Base-by-base conservation (phyloP, 306 rosid genomes). In the Fagus crenata region DNA sequence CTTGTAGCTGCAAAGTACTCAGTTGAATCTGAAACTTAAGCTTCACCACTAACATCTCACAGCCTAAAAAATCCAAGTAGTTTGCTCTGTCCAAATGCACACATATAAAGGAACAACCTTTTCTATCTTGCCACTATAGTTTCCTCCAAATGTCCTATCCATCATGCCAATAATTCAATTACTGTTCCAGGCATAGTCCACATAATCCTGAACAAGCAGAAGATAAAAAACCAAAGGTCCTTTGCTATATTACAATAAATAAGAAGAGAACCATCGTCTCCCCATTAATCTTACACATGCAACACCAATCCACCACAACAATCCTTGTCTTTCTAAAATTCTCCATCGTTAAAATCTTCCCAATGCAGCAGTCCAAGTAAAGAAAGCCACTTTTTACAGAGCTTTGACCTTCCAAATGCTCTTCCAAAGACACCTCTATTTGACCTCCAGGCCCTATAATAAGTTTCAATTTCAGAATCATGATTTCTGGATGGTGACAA, bases 121-220 rank as follows among this genome's bases (percentile, higher is more conserved):
- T 36, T 36, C 33, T 60, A 32, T 60, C 67, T 55, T 7, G 0
- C 39, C 67, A 60, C 40, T 32, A 8, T 39, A 31, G 67, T 60
- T 5, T 39, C 67, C 31, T 1, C 67, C 31, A 60, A 11, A 39
- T 60, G n/a, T 60, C 2, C 2, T 13, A 60, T 63, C 43, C 69
- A 63, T 18, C 43, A 35, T 63, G 69, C 22, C 69, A 33, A 63
- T 33, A 63, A 32, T 63, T 13, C 51, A 33, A 59, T 14, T 35
- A 63, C 69, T 63, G 1, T 63, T 63, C 43, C 37, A 63, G 69
- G 69, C 41, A 63, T 14, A 63, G 69, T 63, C 43, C 69, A 33
- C 42, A 14, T 33, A 14, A 33, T 14, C 5, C 69, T 36, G 43
- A 63, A 63, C 22, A 63, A 35, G 6, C n/a, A 35, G 43, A 13